These are phyloP conservation scores for Apiospora rasikravindrae DNA, from an alignment of 2,329 filamentous ascomycete genomes.

Conservation along the genomic window DNA sequence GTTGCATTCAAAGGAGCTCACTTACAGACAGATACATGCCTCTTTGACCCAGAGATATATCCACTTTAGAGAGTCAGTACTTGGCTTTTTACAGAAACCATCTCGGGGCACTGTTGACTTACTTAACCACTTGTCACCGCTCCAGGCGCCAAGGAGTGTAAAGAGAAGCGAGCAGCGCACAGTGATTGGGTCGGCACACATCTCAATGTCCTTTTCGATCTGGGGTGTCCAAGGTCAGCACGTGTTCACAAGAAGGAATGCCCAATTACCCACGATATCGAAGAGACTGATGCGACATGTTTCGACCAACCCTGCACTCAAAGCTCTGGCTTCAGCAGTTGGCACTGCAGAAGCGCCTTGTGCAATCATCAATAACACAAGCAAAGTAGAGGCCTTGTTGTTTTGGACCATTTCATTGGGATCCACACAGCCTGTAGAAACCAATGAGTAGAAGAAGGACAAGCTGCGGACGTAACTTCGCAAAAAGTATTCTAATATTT, in stretches of 20 bases:
- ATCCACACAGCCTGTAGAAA: constrained; percentile 64
- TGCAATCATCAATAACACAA: constrained; percentile 75
- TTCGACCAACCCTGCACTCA: constrained; percentile 71
- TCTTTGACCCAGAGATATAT: constrained; percentile 75
- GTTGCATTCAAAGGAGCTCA: constrained; percentile 14
- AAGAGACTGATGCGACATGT: constrained; percentile 75
- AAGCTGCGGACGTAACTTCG: constrained; percentile 70
- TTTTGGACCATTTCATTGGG: constrained; percentile 71
- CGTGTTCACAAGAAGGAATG: neutral
- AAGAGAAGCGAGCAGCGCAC: constrained; percentile 71
- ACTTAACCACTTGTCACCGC: constrained; percentile 75
- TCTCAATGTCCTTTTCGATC: constrained; percentile 64
- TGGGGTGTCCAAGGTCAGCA: neutral
- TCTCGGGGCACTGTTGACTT: neutral
- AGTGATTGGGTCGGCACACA: constrained; percentile 68
- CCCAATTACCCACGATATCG: constrained; percentile 58
- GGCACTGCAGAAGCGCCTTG: constrained; percentile 72
- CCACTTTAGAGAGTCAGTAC: constrained; percentile 47
- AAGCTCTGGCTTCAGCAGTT: constrained; percentile 66
- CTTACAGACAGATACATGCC: constrained; percentile 72
- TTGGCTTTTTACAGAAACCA: neutral
- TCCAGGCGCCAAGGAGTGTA: constrained; percentile 72
- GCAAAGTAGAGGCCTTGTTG: constrained; percentile 67
- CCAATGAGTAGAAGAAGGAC: constrained; percentile 69
- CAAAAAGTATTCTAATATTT: constrained; percentile 71